Base-by-base conservation (phyloP, 768 basidiomycete species). In the Myochromella boudieri region DNA sequence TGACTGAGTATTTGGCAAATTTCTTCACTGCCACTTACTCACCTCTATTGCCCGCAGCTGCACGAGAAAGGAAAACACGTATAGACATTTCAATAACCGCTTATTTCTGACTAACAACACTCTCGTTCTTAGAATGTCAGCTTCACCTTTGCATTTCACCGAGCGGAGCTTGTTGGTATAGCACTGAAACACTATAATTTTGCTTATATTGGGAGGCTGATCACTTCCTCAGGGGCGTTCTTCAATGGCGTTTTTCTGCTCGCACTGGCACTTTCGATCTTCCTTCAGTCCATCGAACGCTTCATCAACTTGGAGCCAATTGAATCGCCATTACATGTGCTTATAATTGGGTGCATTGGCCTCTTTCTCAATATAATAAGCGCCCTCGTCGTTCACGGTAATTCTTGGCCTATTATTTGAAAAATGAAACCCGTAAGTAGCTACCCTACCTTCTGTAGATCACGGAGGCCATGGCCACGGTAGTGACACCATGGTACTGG, bases 61-160 rank as follows among this genome's bases (percentile, higher is more conserved):
- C 72, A 75, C 46, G 69, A 71, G 44, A 70, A 67, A 49, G 69
- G 72, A 8, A 65, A 69, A 51, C 68, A 73, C 57, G 74, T 72
- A 57, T 46, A 69, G 56, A 27, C n/a, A n/a, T 21, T 11, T 46
- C 11, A 27, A 20, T 37, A 27, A 36, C 25, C 14, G 33, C 11
- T 21, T 20, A 2, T 18, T 42, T 32, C 17, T 29, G 14, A 42
- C 17, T 26, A 1, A n/a, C 24, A 4, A 40, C 6, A 2, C 9
- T 3, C 22, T 40, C 43, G 14, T 50, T 12, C 25, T 10, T 25
- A 80, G 75, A 74, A 72, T 42, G 59, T 68, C 41, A 69, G 69
- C 44, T 81, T 76, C 54, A 81, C 78, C 6, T 81, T 74, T 51
- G 79, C 78, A 4, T 78, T 78, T 53, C 74, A 77, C 56, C 75